Evolutionary conservation across 2,329 filamentous ascomycete genomes (phyloP).

Genomic region (Kalaharituber pfeilii): DNA sequence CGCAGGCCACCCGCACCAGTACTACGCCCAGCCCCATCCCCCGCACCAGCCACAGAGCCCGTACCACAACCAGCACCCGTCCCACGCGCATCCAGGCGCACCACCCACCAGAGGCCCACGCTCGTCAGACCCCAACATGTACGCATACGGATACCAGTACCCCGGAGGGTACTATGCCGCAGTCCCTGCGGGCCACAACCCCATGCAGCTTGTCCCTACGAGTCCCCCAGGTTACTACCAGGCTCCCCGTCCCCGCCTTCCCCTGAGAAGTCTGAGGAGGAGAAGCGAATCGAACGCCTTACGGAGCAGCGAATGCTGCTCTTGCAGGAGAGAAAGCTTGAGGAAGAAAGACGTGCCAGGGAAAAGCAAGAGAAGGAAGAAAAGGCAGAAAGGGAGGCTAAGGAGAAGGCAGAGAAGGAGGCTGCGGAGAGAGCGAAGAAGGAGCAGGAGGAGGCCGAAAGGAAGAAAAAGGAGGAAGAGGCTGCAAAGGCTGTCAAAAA

Average conservation of each 20-base stretch:
- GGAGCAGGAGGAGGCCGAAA: constrained; percentile 25
- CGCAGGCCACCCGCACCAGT: not conserved
- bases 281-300: constrained; percentile 15
- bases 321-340: constrained; percentile 19
- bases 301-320: constrained; percentile 18
- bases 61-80: constrained; percentile 6
- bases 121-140: not conserved
- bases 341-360: constrained; percentile 27
- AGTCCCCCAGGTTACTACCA: constrained; percentile 13
- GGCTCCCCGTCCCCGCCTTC: constrained; percentile 10
- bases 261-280: constrained; percentile 12
- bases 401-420: constrained; percentile 26
- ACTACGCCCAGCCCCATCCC: not conserved
- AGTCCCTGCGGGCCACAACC: not conserved
- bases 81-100: constrained; percentile 6
- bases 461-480: constrained; percentile 31
- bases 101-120: not conserved
- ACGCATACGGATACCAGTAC: not conserved
- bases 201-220: constrained; percentile 16
- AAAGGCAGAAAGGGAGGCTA: constrained; percentile 13
- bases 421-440: constrained; percentile 28
- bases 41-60: constrained; percentile 8
- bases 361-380: constrained; percentile 29
- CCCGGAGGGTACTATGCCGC: not conserved
- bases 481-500: constrained; percentile 43